Base-by-base conservation (phyloP, 306 rosid genomes). In the Castanea sativa region DNA sequence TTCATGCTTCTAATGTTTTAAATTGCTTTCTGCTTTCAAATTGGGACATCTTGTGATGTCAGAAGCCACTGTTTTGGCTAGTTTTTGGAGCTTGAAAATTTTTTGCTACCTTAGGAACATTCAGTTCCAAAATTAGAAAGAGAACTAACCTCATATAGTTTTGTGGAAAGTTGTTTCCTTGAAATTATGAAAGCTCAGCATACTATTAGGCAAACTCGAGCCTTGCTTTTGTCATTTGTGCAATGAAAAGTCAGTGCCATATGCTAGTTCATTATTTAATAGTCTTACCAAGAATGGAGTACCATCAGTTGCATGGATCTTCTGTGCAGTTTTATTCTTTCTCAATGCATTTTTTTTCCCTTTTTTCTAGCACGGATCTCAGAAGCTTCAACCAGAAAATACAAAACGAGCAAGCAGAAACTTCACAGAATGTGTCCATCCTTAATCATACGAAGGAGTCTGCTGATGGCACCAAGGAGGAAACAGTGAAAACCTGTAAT, bases 401-500 rank as follows among this genome's bases (percentile, higher is more conserved):
- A 71, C 69, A 20, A 15, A 78, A 56, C n/a, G 55, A 63, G 56
- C 68, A 15, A 32, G 63, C 72, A 56, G 78, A 82, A 71, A 29
- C 76, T 38, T 45, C 52, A 16, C 55, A 53, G 79, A 76, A 75
- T 72, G 45, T 74, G 23, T 69, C 74, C 10, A 20, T 75, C 23
- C 55, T 73, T 18, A 56, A 45, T 69, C 55, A 73, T 67, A 8
- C 32, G 56, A 69, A 32, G 73, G 76, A 80, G 64, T 64, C 86
- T 30, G 49, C 1, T 61, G 21, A 69, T 55, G 82, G 23, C 19
- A 57, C 55, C 19, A 87, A 83, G 81, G 91, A 79, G 64, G 79
- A 72, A 86, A 79, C 82, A 9, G 86, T 81, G 81, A 86, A 88
- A 78, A 82, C 79, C 61, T 83, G 90, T 84, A 84, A 76, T 6